These are phyloP conservation scores for Rhizopus stolonifer DNA, from an alignment of 371 early-diverging fungal species.

Conservation along the genomic window DNA sequence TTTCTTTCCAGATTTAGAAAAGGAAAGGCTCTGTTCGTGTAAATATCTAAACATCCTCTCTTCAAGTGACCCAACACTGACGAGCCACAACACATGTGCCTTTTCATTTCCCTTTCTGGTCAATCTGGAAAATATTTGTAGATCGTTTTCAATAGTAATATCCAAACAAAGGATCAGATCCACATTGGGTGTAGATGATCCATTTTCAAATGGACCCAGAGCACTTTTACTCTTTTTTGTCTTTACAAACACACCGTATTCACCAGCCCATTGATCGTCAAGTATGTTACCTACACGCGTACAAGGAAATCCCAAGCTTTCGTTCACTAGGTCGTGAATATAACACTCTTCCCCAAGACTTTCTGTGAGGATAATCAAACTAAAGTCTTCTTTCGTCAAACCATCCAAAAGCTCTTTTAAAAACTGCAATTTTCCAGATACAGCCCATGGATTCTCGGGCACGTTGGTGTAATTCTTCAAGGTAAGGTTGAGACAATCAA, in stretches of 20 bases:
- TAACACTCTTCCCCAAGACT: conserved; percentile 12
- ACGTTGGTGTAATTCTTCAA: neutral
- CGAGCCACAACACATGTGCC: conserved; percentile 8
- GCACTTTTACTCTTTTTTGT: neutral
- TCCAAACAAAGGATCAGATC: conserved; percentile 16
- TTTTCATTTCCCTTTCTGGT: neutral
- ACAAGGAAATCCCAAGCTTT: neutral
- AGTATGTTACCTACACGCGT: conserved; percentile 11
- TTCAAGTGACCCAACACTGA: conserved; percentile 16
- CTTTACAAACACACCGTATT: conserved; percentile 19
- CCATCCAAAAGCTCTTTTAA: neutral
- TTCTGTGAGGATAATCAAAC: neutral
- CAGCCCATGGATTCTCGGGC: conserved; percentile 1
- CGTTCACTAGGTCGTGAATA: neutral
- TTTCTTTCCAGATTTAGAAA: neutral
- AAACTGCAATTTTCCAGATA: conserved; percentile 12
- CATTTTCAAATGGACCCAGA: neutral
- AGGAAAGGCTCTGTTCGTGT: neutral
- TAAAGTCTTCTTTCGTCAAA: neutral
- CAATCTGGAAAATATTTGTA: neutral
- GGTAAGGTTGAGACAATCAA: conserved; percentile 8
- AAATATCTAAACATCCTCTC: conserved; percentile 1
- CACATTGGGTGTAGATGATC: neutral
- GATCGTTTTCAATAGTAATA: neutral
- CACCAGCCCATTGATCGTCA: conserved; percentile 5